Evolutionary conservation across 2,329 filamentous ascomycete genomes (phyloP), one percentile per base, ranked within the genome.

Genomic region (Mycosphaerelloides madeirae): DNA sequence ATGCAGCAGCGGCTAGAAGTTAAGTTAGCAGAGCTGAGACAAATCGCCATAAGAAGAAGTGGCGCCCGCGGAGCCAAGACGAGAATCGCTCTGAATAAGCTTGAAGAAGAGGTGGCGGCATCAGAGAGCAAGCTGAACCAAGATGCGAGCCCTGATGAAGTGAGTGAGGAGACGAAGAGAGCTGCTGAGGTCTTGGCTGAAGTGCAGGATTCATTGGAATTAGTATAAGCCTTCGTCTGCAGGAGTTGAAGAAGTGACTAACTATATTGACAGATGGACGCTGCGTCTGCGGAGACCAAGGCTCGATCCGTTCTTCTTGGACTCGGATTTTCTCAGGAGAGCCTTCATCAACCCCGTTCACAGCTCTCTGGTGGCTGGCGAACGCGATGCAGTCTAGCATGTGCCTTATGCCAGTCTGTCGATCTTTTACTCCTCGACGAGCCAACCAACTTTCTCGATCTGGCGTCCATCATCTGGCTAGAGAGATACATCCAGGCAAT

Each of bases 371-470:
- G 88, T 6, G 88, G 70, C 1, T 73, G 70, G 70, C 59, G 57
- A 38, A 72, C 69, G 18, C 59, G 70, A 11, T 70, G 67, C 37
- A 63, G 64, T 33, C 62, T 73, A 9, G 71, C 70, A 2, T 67
- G 65, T 3, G 79, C 80, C 0, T 72, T 94, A 3, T 77, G 87
- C 1, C 83, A 89, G 50, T 78, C 83, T 6, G 79, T 82, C 0
- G 87, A 94, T 53, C 79, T 94, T 2, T 72, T 94, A 46, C 82
- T 94, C 39, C 78, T 94, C 2, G 87, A 94, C 62, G 87, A 94
- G 61, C 88, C 88, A 0, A 94, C 87, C 28, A 94, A 94, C 60
- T 94, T 87, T 60, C 75, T 94, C 1, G 87, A 94, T 58, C 71
- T 94, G 1, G 75, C 89, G 0, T 86, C 85, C 1, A 89, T 95